Conservation (phyloP, 2,329 filamentous ascomycete genomes). For the Neonectria ditissima region DNA sequence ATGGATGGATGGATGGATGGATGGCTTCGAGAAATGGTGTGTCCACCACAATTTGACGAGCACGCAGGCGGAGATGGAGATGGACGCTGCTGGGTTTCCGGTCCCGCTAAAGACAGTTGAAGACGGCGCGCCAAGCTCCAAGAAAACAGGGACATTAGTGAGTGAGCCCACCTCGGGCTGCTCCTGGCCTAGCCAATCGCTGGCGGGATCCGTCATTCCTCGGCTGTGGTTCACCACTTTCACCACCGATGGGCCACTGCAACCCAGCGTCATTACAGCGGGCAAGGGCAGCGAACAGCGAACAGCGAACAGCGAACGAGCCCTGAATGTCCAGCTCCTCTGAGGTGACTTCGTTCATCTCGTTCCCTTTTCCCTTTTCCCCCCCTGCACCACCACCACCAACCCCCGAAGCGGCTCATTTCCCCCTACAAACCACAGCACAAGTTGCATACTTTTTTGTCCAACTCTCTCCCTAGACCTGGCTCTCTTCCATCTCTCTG, state of each 20-base stretch:
- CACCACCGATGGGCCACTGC: background rate
- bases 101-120: background rate
- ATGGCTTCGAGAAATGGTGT: too few species aligned
- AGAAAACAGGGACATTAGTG: background rate
- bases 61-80: background rate
- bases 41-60: background rate
- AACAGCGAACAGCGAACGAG: too few species aligned
- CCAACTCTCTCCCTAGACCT: background rate
- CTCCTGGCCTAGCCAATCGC: background rate
- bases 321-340: background rate
- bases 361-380: too few species aligned
- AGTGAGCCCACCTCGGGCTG: too few species aligned
- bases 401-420: slow-evolving; percentile 38
- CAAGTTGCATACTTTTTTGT: background rate
- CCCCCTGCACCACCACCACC: slow-evolving; percentile 5
- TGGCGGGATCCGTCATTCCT: slow-evolving; percentile 22
- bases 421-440: slow-evolving; percentile 17
- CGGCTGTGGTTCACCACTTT: background rate
- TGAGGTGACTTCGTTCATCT: slow-evolving; percentile 23
- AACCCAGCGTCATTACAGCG: slow-evolving; percentile 5
- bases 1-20: too few species aligned
- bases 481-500: too few species aligned
- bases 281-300: too few species aligned
- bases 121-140: background rate
- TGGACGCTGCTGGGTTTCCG: background rate